Conservation (phyloP, 2,329 filamentous ascomycete species). For the Fusarium nanum region DNA sequence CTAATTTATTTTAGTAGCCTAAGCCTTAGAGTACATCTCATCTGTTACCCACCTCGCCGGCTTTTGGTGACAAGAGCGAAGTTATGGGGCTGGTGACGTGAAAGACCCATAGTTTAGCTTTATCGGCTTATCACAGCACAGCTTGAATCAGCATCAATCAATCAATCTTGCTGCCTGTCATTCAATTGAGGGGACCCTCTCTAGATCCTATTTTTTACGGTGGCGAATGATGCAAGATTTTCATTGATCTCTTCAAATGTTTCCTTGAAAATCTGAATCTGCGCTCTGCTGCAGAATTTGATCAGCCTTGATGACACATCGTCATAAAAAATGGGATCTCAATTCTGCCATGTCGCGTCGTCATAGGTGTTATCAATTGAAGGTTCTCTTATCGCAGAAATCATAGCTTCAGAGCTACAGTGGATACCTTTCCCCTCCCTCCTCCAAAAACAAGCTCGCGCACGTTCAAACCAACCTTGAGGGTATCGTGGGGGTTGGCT, state of each 20-base stretch:
- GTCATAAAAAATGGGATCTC: constrained; percentile 9
- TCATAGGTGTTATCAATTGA: constrained; percentile 10
- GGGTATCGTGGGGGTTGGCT: constrained; percentile 26
- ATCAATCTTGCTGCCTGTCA: constrained; percentile 29
- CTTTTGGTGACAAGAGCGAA: constrained; percentile 14
- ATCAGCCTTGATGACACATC: constrained; percentile 8
- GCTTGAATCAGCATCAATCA: constrained; percentile 30
- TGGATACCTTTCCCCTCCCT: background rate
- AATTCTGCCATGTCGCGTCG: background rate
- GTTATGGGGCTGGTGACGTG: constrained; percentile 31
- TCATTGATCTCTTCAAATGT: background rate
- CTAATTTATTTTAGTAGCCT: too few relatives aligned
- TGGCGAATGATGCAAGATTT: constrained; percentile 33
- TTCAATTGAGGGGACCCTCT: constrained; percentile 4
- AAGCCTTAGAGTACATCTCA: too few relatives aligned
- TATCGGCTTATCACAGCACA: constrained; percentile 25
- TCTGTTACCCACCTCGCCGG: background rate
- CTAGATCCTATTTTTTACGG: background rate
- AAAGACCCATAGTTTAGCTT: constrained; percentile 24
- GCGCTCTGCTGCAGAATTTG: constrained; percentile 1
- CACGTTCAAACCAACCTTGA: constrained; percentile 18
- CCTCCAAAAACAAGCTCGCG: constrained; percentile 9
- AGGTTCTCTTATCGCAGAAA: constrained; percentile 5
- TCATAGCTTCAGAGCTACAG: constrained; percentile 20
- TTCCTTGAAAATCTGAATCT: constrained; percentile 4